Percentiles rank a stretch among this genome's conserved stretches.
Conservation (phyloP, 805 yeast species). For the Torulaspora indica region DNA sequence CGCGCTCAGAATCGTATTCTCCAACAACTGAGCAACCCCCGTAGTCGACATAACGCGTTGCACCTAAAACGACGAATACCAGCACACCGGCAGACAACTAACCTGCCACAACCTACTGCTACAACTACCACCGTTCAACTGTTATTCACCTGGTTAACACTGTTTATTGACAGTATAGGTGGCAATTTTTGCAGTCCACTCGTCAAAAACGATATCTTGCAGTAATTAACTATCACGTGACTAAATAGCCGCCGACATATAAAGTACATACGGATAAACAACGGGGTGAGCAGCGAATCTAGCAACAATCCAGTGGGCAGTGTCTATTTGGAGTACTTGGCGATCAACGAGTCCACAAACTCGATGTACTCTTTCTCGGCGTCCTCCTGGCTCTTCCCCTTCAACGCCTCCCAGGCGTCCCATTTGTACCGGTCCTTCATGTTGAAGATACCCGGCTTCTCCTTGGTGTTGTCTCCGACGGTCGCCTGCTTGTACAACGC, state of each 20-base stretch:
- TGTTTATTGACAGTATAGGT: background rate
- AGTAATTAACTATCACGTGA: background rate
- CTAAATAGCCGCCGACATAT: conserved; percentile 4
- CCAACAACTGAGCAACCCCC: conserved; percentile 67
- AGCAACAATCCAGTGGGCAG: too few species aligned
- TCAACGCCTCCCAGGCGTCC: conserved; percentile 90
- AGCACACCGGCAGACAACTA: background rate
- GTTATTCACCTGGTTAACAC: too few species aligned
- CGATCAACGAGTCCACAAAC: conserved; percentile 59
- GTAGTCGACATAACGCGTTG: conserved; percentile 26
- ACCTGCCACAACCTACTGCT: background rate
- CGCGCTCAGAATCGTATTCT: conserved; percentile 69
- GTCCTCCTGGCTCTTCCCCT: conserved; percentile 82
- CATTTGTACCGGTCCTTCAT: conserved; percentile 95
- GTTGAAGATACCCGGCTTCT: conserved; percentile 88
- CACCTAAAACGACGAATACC: background rate
- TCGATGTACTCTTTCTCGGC: conserved; percentile 81
- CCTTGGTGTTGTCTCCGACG: conserved; percentile 84
- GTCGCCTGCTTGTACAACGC: conserved; percentile 97
- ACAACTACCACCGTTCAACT: too few species aligned
- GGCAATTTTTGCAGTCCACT: background rate
- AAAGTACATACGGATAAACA: too few species aligned
- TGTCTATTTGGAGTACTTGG: conserved; percentile 38
- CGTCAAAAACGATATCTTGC: background rate
- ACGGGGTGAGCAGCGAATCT: too few species aligned